A percentile compares a stretch with the other conserved stretches of the same genome.
phyloP scores from a whole-genome alignment of 2,329 filamentous ascomycete species.

The Fusarium neocosmosporiellum region DNA sequence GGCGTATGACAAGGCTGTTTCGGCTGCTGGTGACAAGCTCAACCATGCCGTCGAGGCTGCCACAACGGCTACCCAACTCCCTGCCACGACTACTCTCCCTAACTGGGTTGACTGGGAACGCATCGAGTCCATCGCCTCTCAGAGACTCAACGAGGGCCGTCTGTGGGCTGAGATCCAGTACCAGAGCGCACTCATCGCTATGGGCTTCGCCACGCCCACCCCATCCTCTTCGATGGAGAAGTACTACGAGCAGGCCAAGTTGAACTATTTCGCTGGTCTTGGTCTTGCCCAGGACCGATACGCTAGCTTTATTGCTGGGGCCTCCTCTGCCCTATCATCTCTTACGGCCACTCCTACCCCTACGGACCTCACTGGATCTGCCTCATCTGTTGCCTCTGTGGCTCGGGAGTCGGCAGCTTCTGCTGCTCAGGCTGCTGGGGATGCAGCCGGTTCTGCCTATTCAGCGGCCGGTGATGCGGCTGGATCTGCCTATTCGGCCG shows the following conservation, averaged over 20 bases:
- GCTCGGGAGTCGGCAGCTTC: conserved; percentile 59
- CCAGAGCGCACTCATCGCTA: conserved; percentile 72
- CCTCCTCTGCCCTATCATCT: conserved; percentile 74
- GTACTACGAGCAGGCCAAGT: conserved; percentile 70
- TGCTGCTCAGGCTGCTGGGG: conserved; percentile 59
- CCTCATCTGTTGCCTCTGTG: conserved; percentile 62
- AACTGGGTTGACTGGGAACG: conserved; percentile 60
- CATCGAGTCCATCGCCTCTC: conserved; percentile 74
- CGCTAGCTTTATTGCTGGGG: conserved; percentile 77
- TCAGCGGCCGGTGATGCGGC: conserved; percentile 59
- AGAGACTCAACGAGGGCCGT: conserved; percentile 76
- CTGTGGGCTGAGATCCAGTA: conserved; percentile 78
- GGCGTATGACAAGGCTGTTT: conserved; percentile 74
- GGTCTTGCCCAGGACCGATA: conserved; percentile 84
- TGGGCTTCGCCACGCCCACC: conserved; percentile 67
- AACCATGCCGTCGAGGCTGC: conserved; percentile 66
- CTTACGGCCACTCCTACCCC: conserved; percentile 70
- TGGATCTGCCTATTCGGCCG: conserved; percentile 58
- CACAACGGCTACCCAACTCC: conserved; percentile 60
- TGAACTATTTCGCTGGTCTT: conserved; percentile 81
- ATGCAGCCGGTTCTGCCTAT: conserved; percentile 60
- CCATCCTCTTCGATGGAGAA: conserved; percentile 63
- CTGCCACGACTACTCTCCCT: conserved; percentile 55
- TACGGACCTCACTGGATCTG: conserved; percentile 61
- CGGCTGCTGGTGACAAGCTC: conserved; percentile 69